These are phyloP conservation scores for Solanum hybrid DNA, from an alignment of 305 asterid species.

Conservation along the genomic window DNA sequence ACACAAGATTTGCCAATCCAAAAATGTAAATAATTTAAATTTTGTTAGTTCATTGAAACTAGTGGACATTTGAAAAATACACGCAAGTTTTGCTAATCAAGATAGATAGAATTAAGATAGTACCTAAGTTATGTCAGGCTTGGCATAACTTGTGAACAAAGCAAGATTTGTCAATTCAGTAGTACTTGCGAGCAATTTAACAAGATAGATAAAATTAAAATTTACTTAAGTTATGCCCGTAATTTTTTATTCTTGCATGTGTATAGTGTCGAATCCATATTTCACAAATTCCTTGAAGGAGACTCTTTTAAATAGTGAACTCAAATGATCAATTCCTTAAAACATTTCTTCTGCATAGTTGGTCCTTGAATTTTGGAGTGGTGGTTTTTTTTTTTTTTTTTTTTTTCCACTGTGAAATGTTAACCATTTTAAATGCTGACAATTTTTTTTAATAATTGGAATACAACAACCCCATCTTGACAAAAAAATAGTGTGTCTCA, in stretches of 20 bases:
- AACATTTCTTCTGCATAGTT: too few relatives aligned
- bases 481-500: too few relatives aligned
- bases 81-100: neutral
- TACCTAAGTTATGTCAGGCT: neutral
- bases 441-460: too few relatives aligned
- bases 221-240: neutral
- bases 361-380: too few relatives aligned
- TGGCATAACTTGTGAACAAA: neutral
- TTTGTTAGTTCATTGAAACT: neutral
- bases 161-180: neutral
- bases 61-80: neutral
- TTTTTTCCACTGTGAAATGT: too few relatives aligned
- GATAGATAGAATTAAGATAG: neutral
- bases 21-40: neutral
- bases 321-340: too few relatives aligned
- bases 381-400: too few relatives aligned
- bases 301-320: neutral
- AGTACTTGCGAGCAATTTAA: neutral
- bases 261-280: neutral
- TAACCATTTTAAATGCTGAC: neutral
- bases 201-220: neutral
- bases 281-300: neutral
- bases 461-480: too few relatives aligned
- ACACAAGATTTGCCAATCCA: neutral
- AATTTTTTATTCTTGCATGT: neutral